Base-by-base conservation (phyloP, 2,329 filamentous ascomycete species). In the Ilyonectria robusta region DNA sequence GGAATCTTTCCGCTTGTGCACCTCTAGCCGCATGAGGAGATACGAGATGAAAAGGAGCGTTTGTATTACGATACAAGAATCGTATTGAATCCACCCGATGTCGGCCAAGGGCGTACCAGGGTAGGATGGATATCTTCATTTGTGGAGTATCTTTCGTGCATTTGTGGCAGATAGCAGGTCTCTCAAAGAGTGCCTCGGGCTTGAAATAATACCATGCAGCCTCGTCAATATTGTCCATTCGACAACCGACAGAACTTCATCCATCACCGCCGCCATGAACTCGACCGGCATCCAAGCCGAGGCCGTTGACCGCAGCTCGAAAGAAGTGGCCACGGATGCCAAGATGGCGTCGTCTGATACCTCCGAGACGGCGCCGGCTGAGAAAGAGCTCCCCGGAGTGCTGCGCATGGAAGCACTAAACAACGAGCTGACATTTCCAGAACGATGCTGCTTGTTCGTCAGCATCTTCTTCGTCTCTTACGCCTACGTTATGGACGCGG, bases 381-480 rank as follows among this genome's bases (percentile, higher is more conserved):
- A 58, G 11, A 7, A 47, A n/a, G 47, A 47, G 6, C 55, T 58
- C 13, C 42, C 55, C 7, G 55, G 55, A 19, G 42, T 58, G 7
- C 17, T 26, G 11, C 42, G 55, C 6, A 47, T 47, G 55, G 55
- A 58, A 58, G 55, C 26, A n/a, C 48, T 59, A 1, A 50, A 50
- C 15, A 19, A 40, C n/a, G 44, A 50, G 37, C 13, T 58, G 17
- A 58, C n/a, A 1, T 47, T 58, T 35, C 11, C 26, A 8, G 40
- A 58, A 19, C 42, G 55, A n/a, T 58, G 40, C 29, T 10, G 10
- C n/a, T 33, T 58, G 11, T 58, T 58, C 9, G 7, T 31, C 4
- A 58, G 42, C n/a, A 47, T 58, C 23, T 58, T 58, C 19, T 17
- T 58, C 8, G 26, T 58, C 26, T 9, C 37, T 2, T 58, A 58